A percentile compares a stretch with the other conserved stretches of the same genome.
Evolutionary conservation across 306 rosid genomes (phyloP).

Genomic region (Trifolium pratense): DNA sequence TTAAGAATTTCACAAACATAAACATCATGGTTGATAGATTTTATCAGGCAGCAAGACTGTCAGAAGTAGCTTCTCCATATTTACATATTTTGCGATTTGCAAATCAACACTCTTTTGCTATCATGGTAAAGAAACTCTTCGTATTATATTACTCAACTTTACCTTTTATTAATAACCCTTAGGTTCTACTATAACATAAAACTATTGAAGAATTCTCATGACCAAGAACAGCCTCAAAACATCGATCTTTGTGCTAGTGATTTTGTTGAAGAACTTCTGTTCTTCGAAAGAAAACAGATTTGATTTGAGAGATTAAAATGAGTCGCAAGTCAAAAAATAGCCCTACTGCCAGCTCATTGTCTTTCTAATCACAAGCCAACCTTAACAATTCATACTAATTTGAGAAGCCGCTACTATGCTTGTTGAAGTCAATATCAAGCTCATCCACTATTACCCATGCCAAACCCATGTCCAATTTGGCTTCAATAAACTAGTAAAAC

Average conservation of each 20-base stretch:
- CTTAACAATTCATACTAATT: neutral
- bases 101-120: neutral
- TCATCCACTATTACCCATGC: no score
- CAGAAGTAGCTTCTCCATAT: conserved; percentile 2
- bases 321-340: neutral
- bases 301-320: neutral
- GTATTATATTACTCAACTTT: neutral
- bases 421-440: no score
- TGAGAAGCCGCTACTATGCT: no score
- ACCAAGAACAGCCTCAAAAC: neutral
- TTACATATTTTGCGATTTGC: conserved; percentile 10
- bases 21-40: conserved; percentile 21
- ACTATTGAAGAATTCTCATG: neutral
- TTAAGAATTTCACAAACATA: conserved; percentile 29
- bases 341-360: neutral
- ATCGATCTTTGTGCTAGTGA: neutral
- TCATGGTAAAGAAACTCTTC: neutral
- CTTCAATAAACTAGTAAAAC: no score
- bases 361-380: neutral
- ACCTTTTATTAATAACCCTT: neutral
- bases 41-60: conserved; percentile 11
- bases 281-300: neutral
- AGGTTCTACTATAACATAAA: neutral
- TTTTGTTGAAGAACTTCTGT: neutral
- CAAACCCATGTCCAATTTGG: no score